Conservation (phyloP, 352 stramenopile species). For the Pythium vanterpoolii region DNA sequence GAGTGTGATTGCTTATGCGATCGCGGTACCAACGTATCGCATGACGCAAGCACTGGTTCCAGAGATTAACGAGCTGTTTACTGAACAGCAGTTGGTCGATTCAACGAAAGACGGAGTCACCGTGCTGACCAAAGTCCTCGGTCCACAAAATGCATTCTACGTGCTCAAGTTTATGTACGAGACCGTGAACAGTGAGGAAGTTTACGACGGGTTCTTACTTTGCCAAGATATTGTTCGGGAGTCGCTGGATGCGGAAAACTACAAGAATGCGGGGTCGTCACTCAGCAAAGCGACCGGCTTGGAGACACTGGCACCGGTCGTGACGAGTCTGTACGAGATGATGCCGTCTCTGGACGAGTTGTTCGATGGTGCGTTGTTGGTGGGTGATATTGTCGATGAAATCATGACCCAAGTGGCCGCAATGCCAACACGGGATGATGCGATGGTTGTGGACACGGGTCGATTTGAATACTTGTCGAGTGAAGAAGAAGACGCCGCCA, state of each 20-base stretch:
- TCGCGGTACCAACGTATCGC: slow-evolving; percentile 64
- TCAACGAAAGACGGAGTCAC: slow-evolving; percentile 45
- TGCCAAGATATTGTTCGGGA: slow-evolving; percentile 63
- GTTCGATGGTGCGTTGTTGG: slow-evolving; percentile 43
- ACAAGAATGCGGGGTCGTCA: slow-evolving; percentile 40
- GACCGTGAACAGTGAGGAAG: slow-evolving; percentile 71
- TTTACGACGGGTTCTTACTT: slow-evolving; percentile 59
- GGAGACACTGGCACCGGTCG: slow-evolving; percentile 37
- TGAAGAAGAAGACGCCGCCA: slow-evolving; percentile 9
- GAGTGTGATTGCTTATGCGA: slow-evolving; percentile 56
- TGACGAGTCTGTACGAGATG: slow-evolving; percentile 48
- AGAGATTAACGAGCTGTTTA: slow-evolving; percentile 36
- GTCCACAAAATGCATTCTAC: slow-evolving; percentile 73
- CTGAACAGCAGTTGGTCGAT: slow-evolving; percentile 53
- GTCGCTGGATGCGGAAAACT: slow-evolving; percentile 61
- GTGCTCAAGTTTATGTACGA: slow-evolving; percentile 70
- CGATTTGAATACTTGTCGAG: slow-evolving; percentile 19
- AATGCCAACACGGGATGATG: slow-evolving; percentile 20
- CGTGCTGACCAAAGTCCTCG: slow-evolving; percentile 51
- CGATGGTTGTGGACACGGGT: slow-evolving; percentile 7
- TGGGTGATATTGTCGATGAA: slow-evolving; percentile 64
- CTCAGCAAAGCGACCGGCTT: slow-evolving; percentile 40
- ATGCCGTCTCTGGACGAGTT: slow-evolving; percentile 68
- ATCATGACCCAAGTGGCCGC: slow-evolving; percentile 16
- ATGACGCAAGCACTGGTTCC: slow-evolving; percentile 53